These are phyloP conservation scores for Acacia melanoxylon DNA, from an alignment of 306 rosid genomes.

Conservation along the genomic window DNA sequence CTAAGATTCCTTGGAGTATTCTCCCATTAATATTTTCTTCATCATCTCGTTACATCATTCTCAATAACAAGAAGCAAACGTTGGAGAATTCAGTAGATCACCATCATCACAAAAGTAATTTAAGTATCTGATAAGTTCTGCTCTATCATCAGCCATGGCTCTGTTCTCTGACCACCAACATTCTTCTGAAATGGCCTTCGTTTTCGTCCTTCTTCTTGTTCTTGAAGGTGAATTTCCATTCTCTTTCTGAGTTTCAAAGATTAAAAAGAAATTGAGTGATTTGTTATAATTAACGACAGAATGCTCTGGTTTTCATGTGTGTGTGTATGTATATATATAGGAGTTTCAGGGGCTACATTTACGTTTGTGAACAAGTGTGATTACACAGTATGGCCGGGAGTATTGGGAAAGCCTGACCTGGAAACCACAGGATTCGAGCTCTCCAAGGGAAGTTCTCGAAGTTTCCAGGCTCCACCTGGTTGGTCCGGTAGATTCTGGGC, in stretches of 20 bases:
- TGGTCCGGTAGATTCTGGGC: slow-evolving; percentile 99
- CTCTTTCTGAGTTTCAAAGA: neutral
- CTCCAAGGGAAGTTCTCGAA: slow-evolving; percentile 43
- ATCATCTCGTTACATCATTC: neutral
- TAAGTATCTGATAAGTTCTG: neutral
- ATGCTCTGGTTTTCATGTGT: slow-evolving; percentile 6
- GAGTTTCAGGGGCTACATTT: slow-evolving; percentile 66
- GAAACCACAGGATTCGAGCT: slow-evolving; percentile 82
- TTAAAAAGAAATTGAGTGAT: neutral
- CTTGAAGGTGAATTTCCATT: slow-evolving; percentile 43
- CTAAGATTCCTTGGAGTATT: neutral
- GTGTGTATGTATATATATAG: slow-evolving; percentile 25
- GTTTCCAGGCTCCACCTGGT: slow-evolving; percentile 61
- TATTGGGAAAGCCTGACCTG: slow-evolving; percentile 68
- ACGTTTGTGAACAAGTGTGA: slow-evolving; percentile 84
- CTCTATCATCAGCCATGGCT: slow-evolving; percentile 32
- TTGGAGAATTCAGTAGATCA: neutral
- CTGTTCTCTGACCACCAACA: slow-evolving; percentile 22
- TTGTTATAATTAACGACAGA: neutral
- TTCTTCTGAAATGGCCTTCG: slow-evolving; percentile 31
- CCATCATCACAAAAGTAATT: neutral
- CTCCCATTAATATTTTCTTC: neutral
- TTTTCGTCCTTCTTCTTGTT: slow-evolving; percentile 35
- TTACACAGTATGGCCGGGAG: slow-evolving; percentile 87
- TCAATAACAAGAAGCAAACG: neutral